phyloP scores from a whole-genome alignment of 495 filamentous ascomycete genomes.

The Viridothelium virens region DNA sequence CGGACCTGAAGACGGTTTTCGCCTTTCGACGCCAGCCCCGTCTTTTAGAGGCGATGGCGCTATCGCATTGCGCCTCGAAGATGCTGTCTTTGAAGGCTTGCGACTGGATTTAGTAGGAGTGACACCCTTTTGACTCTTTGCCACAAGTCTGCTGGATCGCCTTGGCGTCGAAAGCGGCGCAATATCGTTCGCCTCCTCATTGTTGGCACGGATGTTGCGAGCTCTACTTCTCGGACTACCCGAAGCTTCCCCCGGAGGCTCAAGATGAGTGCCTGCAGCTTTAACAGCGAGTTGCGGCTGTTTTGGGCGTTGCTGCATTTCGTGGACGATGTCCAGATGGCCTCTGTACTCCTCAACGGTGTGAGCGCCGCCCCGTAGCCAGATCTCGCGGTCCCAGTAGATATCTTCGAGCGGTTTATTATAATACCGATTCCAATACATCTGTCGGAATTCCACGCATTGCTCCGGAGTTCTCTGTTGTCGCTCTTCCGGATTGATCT shows the following conservation, averaged over 20 bases:
- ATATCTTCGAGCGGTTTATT: conserved; percentile 1
- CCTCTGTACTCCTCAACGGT: neutral
- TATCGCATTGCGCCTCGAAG: neutral
- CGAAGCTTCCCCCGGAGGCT: neutral
- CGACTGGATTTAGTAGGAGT: neutral
- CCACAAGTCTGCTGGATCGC: neutral
- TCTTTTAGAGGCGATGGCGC: neutral
- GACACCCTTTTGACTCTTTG: neutral
- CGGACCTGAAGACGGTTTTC: too few relatives aligned
- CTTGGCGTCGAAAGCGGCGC: neutral
- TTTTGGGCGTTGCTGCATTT: neutral
- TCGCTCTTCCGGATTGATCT: neutral
- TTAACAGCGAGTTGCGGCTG: neutral
- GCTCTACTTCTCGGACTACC: neutral
- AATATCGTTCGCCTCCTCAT: neutral
- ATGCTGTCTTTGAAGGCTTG: neutral
- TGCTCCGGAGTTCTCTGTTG: neutral
- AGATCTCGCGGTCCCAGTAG: neutral
- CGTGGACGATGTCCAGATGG: neutral
- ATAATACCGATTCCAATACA: neutral
- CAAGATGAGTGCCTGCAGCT: neutral
- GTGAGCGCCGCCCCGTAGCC: neutral
- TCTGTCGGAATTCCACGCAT: neutral
- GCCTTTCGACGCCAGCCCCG: neutral
- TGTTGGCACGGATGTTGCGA: neutral